These are phyloP conservation scores for Kodamaea lidongshanica DNA, from an alignment of 805 yeast genomes.

Conservation along the genomic window DNA sequence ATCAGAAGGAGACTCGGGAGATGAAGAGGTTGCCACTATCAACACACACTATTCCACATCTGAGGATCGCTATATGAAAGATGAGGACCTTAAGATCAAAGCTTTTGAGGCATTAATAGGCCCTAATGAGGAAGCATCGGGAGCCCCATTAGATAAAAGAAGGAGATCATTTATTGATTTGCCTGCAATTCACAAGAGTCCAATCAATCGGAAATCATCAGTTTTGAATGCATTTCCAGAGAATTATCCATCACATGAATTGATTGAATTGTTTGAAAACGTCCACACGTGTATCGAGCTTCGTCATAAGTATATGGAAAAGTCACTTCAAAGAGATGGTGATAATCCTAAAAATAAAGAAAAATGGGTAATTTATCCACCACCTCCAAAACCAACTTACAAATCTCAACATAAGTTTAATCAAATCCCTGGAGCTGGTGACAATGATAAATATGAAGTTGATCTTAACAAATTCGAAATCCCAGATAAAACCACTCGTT, in stretches of 20 bases:
- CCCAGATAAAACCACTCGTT: conserved; percentile 42
- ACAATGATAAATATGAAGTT: conserved; percentile 45
- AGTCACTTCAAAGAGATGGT: conserved; percentile 65
- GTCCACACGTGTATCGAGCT: conserved; percentile 62
- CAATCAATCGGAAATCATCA: conserved; percentile 5
- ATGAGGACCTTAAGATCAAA: conserved; percentile 59
- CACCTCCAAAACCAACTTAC: conserved; percentile 84
- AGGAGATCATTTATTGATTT: conserved; percentile 36
- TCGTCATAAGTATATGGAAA: conserved; percentile 67
- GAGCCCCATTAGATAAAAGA: conserved; percentile 16
- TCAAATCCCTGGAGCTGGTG: conserved; percentile 32
- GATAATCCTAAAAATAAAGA: conserved; percentile 79
- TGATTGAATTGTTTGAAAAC: conserved; percentile 55
- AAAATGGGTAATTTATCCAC: conserved; percentile 81
- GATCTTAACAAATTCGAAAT: conserved; percentile 50
- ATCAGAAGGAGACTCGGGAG: too few relatives aligned
- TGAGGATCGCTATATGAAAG: conserved; percentile 59
- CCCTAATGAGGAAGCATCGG: conserved; percentile 1
- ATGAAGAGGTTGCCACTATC: too few relatives aligned
- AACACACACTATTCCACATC: conserved; percentile 58
- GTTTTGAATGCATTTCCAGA: conserved; percentile 26
- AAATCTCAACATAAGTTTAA: conserved; percentile 55
- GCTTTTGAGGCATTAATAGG: conserved; percentile 46
- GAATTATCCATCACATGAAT: conserved; percentile 62
- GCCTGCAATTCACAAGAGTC: conserved; percentile 16